Conservation (phyloP, 1,284 basidiomycete genomes). For the Pseudozyma sp. region DNA sequence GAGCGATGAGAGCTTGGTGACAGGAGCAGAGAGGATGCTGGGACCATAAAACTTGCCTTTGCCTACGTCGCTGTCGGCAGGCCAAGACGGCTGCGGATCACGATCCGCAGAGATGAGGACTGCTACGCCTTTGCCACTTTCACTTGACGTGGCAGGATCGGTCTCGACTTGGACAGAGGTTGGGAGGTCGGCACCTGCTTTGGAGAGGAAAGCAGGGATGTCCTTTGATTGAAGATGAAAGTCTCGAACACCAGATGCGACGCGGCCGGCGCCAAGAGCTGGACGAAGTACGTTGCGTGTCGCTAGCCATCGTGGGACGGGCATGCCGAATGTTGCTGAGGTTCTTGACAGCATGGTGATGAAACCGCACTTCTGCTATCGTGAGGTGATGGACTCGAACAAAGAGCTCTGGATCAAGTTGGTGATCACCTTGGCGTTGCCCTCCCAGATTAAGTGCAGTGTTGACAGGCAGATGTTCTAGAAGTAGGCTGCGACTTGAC, state of each 20-base stretch:
- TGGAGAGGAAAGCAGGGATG: conserved; percentile 27
- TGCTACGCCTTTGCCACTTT: conserved; percentile 23
- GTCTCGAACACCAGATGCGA: conserved; percentile 9
- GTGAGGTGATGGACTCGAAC: too few relatives aligned
- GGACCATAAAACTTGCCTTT: conserved; percentile 37
- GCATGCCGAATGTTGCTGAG: background rate
- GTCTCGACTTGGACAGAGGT: conserved; percentile 9
- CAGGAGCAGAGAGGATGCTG: conserved; percentile 33
- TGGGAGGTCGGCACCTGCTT: conserved; percentile 17
- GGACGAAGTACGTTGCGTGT: background rate
- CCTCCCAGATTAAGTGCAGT: too few relatives aligned
- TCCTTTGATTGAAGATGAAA: conserved; percentile 44
- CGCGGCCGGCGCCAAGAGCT: background rate
- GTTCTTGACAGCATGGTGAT: conserved; percentile 14
- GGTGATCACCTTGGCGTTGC: too few relatives aligned
- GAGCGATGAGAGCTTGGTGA: conserved; percentile 10
- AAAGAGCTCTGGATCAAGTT: too few relatives aligned
- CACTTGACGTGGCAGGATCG: background rate
- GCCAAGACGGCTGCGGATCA: conserved; percentile 31
- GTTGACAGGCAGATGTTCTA: too few relatives aligned
- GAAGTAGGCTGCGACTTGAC: background rate
- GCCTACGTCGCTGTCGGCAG: background rate
- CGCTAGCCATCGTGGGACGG: background rate
- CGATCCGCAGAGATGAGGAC: conserved; percentile 51
- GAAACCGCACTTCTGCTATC: too few relatives aligned